A percentile compares a stretch with the other conserved stretches of the same genome.
These are phyloP conservation scores for Russula compacta DNA, from an alignment of 768 basidiomycete genomes.

Conservation along the genomic window DNA sequence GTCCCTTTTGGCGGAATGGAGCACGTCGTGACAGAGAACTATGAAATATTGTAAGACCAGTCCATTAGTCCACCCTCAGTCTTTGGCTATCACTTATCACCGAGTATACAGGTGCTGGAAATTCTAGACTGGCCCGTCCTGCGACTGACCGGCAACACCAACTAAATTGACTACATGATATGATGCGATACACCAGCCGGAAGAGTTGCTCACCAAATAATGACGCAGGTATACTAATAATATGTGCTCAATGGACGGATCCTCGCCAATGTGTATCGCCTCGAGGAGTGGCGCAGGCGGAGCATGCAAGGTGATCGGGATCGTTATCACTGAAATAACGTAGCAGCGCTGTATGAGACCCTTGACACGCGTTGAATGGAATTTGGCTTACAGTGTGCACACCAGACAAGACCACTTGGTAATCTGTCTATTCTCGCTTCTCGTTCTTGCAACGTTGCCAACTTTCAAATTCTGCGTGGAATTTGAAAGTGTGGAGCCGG, in stretches of 20 bases:
- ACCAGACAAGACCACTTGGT: slow-evolving; percentile 15
- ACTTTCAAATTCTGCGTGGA: background rate
- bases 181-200: background rate
- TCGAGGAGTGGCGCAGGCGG: slow-evolving; percentile 48
- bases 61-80: background rate
- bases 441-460: background rate
- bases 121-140: background rate
- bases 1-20: slow-evolving; percentile 23
- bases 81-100: background rate
- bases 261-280: slow-evolving; percentile 28
- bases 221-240: background rate
- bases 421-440: background rate
- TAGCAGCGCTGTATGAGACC: background rate
- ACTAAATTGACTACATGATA: background rate
- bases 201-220: background rate
- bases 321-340: slow-evolving; percentile 39
- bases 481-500: slow-evolving; percentile 2
- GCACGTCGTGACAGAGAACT: slow-evolving; percentile 30
- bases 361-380: background rate
- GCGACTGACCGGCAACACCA: background rate
- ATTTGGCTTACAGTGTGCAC: background rate
- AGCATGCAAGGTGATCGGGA: slow-evolving; percentile 46
- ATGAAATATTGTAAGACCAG: slow-evolving; percentile 35
- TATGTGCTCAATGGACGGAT: background rate
- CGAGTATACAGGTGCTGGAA: slow-evolving; percentile 32